Conservation (phyloP, 768 basidiomycete genomes). For the Amanita pallidorosea region DNA sequence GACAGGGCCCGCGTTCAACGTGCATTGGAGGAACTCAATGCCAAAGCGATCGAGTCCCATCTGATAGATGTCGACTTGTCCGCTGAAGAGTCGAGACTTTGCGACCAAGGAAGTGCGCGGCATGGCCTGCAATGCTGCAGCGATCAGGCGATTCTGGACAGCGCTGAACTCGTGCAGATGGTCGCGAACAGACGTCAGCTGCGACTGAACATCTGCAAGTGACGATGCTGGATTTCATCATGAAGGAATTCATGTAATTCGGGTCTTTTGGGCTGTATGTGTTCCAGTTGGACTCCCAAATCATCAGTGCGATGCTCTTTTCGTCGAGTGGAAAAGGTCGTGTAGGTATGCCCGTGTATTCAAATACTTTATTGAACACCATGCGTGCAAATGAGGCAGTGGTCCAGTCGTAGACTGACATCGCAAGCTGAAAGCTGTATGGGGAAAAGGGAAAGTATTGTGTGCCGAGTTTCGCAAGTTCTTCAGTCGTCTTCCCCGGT, state of each 20-base stretch:
- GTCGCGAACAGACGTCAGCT: not conserved
- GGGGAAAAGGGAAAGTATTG: constrained; percentile 7
- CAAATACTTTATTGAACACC: constrained; percentile 8
- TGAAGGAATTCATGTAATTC: constrained; percentile 9
- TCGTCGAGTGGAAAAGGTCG: constrained; percentile 5
- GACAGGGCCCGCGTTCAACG: not conserved
- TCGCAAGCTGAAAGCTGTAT: constrained; percentile 7
- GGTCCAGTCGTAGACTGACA: not conserved
- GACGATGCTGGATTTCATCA: constrained; percentile 4
- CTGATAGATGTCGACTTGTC: constrained; percentile 7
- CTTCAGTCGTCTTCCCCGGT: not conserved
- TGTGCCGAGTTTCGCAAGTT: not conserved
- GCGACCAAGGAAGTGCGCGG: constrained; percentile 6
- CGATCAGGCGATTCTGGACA: constrained; percentile 7
- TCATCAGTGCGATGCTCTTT: constrained; percentile 3
- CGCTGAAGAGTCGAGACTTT: constrained; percentile 5
- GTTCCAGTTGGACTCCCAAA: constrained; percentile 4
- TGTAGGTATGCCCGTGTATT: constrained; percentile 4
- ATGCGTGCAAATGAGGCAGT: constrained; percentile 1
- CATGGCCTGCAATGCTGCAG: constrained; percentile 5
- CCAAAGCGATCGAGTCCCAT: constrained; percentile 1
- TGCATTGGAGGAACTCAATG: constrained; percentile 1
- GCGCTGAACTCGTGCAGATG: constrained; percentile 6
- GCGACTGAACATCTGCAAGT: not conserved
- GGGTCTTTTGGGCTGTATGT: constrained; percentile 3